Evolutionary conservation across 371 early-diverging fungal genomes (phyloP), one percentile per base, ranked within the genome.

Genomic region (Apophysomyces trapeziformis): DNA sequence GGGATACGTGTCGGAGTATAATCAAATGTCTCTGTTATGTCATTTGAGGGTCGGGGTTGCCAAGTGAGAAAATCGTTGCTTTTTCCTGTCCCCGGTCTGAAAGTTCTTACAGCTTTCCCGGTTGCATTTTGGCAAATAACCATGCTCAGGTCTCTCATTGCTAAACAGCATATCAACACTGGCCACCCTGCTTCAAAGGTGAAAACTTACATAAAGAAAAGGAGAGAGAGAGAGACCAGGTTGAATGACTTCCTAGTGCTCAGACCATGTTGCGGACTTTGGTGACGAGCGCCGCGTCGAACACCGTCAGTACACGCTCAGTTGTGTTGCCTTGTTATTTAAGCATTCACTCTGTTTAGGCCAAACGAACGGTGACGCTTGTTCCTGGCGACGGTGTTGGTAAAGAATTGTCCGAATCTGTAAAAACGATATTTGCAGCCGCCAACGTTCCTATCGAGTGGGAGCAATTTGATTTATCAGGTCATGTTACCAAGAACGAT

Each of bases 301-400:
- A 50, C 54, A 50, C 54, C 54, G 54, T 50, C 54, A 50, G 54
- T 50, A 50, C 4, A 50, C 4, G 16, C 8, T 13, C 8, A 5
- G 6, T 7, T n/a, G 9, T 50, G 18, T 50, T n/a, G 16, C 21
- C 5, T 18, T 6, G 54, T 50, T n/a, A 26, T 9, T 9, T 21
- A 18, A 8, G 5, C 8, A 50, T 5, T 9, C 21, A 50, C 21
- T 7, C 54, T 18, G 9, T 21, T 9, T 50, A 50, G 54, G 54
- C 54, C 7, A 89, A 87, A 50, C 89, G 92, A 86, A 95, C 93
- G 50, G 95, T 96, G 43, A 98, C 99, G 13, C 84, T 98, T 60
- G 95, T 98, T 72, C 99, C 98, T 62, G 99, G 99, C 74, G 99
- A 98, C 80, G 99, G 99, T 79, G 90, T 97, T 66, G 99, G 99